Conservation (phyloP, 2,329 filamentous ascomycete genomes). For the Gaeumannomyces sp. region DNA sequence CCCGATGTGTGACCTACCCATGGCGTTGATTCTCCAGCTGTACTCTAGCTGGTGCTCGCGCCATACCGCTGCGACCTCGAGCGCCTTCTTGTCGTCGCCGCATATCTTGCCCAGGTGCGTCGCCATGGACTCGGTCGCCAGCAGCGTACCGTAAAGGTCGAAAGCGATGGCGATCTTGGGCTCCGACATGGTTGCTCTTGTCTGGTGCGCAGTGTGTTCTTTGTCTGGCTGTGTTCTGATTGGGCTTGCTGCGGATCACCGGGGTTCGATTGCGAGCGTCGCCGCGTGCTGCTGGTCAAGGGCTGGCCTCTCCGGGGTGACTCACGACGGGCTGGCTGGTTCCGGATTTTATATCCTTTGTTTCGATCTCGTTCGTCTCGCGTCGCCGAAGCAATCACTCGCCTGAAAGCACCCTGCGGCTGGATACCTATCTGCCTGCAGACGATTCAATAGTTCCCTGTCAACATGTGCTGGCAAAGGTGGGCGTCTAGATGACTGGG, state of each 20-base stretch:
- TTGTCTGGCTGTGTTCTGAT: not conserved
- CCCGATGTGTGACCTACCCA: conserved; percentile 46
- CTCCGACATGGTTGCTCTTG: conserved; percentile 10
- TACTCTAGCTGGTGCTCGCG: conserved; percentile 69
- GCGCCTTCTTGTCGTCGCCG: conserved; percentile 44
- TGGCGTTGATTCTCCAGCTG: conserved; percentile 69
- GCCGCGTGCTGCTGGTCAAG: too few species aligned
- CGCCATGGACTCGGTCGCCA: conserved; percentile 65
- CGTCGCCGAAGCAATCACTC: not conserved
- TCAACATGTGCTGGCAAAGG: not conserved
- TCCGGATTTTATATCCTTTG: not conserved
- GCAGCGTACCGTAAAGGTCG: conserved; percentile 68
- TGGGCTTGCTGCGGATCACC: not conserved
- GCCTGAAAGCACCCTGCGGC: not conserved
- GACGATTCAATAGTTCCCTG: not conserved
- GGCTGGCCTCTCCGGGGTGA: not conserved
- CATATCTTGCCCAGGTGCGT: conserved; percentile 51
- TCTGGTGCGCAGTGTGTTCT: not conserved
- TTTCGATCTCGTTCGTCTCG: not conserved
- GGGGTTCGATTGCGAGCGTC: too few species aligned
- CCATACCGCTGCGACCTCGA: conserved; percentile 54
- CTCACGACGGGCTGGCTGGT: not conserved
- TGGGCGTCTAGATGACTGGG: not conserved
- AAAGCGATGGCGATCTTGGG: conserved; percentile 54
- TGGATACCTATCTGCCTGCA: not conserved